Evolutionary conservation across 768 basidiomycete genomes (phyloP), one percentile per base, ranked within the genome.

Genomic region (Dendrothele bispora): DNA sequence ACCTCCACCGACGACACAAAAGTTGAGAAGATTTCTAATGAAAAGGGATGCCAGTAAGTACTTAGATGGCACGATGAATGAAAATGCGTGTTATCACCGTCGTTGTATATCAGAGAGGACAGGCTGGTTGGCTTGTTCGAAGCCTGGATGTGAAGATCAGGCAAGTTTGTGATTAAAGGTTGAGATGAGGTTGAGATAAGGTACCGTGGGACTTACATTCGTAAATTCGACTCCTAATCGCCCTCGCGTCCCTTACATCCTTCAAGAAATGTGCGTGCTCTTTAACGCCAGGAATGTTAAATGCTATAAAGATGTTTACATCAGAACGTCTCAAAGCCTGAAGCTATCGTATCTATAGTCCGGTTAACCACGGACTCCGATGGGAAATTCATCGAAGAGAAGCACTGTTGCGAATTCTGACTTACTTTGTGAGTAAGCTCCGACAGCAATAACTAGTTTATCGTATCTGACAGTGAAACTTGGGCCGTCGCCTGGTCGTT

Each of bases 111-210:
- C 91, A 1, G 86, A 80, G 12, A 91, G 68, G 1, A 76, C 82
- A 0, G 91, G 92, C 55, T 91, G 86, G 55, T 83, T 85, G 2
- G 92, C 92, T 57, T 91, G 87, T 59, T 94, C 91, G 49, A 95
- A 91, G 61, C 86, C 85, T 82, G 52, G 0, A 30, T 2, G 15
- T 11, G 25, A 25, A 8, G 43, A 14, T 15, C 15, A 42, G 32
- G 4, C 22, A 49, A 28, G 38, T 21, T 29, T 17, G 22, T 22
- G 27, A 41, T 25, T 12, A 32, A 7, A 32, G 28, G 24, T 36
- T 46, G 32, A 32, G 29, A 39, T 44, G 55, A 49, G 43, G 25
- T 26, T 27, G 20, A 26, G 32, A 49, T 21, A 14, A 28, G 24
- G 14, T 41, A 20, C 47, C 37, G 43, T 43, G 20, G 12, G 36